phyloP scores from a whole-genome alignment of 169 alveolate genomes.

The Eimeria maxima region DNA sequence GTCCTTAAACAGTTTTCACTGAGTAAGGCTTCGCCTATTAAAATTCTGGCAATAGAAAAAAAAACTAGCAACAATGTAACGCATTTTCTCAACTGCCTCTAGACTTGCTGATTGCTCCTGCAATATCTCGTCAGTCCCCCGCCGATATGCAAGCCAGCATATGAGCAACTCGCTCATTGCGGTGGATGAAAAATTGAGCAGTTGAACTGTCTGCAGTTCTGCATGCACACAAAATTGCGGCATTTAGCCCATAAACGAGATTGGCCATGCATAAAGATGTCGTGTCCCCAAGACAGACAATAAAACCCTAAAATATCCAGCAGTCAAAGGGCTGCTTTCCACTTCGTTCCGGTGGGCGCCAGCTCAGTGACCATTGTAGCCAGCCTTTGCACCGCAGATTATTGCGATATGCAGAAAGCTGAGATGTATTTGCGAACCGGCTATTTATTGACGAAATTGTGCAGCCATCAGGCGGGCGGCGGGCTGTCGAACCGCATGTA shows the following conservation, averaged over 20 bases:
- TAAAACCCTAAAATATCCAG: neutral
- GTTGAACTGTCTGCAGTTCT: neutral
- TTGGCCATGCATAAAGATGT: neutral
- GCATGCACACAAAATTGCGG: neutral
- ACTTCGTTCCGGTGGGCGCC: neutral
- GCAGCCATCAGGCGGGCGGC: neutral
- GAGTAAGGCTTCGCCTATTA: neutral
- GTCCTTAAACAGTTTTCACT: neutral
- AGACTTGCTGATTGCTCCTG: neutral
- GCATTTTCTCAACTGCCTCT: neutral
- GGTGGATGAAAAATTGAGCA: neutral
- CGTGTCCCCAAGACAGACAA: neutral
- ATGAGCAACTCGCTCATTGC: neutral
- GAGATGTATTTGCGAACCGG: constrained; percentile 5
- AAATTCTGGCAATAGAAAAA: neutral
- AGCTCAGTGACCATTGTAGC: neutral
- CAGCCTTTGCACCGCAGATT: neutral
- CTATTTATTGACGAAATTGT: neutral
- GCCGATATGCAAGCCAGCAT: neutral
- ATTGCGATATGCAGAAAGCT: neutral
- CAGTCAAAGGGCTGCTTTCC: constrained; percentile 15
- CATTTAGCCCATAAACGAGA: neutral
- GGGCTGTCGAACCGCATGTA: neutral
- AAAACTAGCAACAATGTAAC: neutral
- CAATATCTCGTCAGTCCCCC: neutral